phyloP scores from a whole-genome alignment of 2,329 filamentous ascomycete genomes.

The Daldinia sp. region DNA sequence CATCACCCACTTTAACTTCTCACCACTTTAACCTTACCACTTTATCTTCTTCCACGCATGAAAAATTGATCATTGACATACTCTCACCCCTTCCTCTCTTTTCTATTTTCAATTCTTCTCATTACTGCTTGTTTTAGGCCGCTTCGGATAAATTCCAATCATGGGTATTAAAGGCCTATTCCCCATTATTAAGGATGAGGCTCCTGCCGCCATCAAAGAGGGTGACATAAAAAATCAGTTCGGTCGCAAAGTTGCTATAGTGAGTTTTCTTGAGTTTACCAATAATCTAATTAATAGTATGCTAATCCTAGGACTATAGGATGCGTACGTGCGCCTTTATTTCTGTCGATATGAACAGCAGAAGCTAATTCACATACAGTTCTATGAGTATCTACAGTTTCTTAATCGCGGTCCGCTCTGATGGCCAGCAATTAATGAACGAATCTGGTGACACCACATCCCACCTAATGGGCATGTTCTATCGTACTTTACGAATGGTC shows the following conservation, averaged over 20 bases:
- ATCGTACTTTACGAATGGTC: constrained; percentile 96
- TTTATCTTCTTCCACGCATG: constrained; percentile 8
- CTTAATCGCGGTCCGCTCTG: constrained; percentile 95
- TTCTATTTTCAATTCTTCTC: too few species aligned
- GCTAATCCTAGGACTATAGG: constrained; percentile 56
- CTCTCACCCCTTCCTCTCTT: background rate
- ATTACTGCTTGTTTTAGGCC: background rate
- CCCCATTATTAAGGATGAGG: constrained; percentile 88
- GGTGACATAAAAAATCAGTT: constrained; percentile 99
- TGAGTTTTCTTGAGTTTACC: constrained; percentile 61
- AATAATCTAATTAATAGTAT: background rate
- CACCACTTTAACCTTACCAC: constrained; percentile 1
- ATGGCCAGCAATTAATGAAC: constrained; percentile 95
- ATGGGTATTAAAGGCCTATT: constrained; percentile 81
- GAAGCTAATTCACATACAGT: constrained; percentile 55
- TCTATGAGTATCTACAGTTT: constrained; percentile 99
- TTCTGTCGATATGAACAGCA: background rate
- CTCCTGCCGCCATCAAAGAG: constrained; percentile 94
- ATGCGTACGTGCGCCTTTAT: constrained; percentile 62
- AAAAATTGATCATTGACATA: background rate
- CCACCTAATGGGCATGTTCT: constrained; percentile 99
- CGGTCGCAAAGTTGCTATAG: constrained; percentile 96
- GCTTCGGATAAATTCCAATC: constrained; percentile 43
- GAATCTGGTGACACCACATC: constrained; percentile 97
- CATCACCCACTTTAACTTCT: constrained; percentile 32